Percentiles rank a stretch among this genome's conserved stretches.
Evolutionary conservation across 2,329 filamentous ascomycete genomes (phyloP).

Genomic region (Colletotrichum sp.): DNA sequence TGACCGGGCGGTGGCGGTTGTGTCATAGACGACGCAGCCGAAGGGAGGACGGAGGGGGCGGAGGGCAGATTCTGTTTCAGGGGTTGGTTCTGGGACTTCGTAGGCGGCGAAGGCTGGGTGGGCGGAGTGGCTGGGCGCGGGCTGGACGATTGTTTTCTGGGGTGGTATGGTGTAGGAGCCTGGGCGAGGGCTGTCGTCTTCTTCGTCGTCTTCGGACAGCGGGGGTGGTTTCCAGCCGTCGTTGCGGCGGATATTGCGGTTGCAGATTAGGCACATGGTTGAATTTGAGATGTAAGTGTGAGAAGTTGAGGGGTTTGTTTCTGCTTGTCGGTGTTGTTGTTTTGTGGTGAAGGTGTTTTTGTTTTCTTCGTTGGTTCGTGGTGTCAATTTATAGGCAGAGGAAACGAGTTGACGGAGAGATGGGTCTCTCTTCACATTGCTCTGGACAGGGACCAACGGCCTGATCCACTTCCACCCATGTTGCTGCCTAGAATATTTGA

Average conservation of each 20-base stretch:
- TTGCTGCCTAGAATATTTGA: not conserved
- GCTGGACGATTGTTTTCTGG: not conserved
- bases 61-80: not conserved
- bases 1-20: not conserved
- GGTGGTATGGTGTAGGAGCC: not conserved
- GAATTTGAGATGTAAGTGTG: not conserved
- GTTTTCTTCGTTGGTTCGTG: not conserved
- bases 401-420: not conserved
- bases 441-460: not conserved
- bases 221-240: not conserved
- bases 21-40: not conserved
- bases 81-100: not conserved
- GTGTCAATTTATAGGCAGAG: not conserved
- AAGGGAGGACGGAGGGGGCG: not conserved
- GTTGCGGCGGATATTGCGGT: not conserved
- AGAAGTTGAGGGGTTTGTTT: not conserved
- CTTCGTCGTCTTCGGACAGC: rapidly evolving
- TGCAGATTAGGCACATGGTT: not conserved
- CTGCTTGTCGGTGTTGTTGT: not conserved
- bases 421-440: not conserved
- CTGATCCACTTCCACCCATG: not conserved
- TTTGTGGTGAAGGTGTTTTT: not conserved
- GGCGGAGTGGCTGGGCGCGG: not conserved
- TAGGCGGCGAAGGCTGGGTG: not conserved
- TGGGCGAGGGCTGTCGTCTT: not conserved